Evolutionary conservation across 257 asterid genomes (phyloP).

Genomic region (Solanum piurae): DNA sequence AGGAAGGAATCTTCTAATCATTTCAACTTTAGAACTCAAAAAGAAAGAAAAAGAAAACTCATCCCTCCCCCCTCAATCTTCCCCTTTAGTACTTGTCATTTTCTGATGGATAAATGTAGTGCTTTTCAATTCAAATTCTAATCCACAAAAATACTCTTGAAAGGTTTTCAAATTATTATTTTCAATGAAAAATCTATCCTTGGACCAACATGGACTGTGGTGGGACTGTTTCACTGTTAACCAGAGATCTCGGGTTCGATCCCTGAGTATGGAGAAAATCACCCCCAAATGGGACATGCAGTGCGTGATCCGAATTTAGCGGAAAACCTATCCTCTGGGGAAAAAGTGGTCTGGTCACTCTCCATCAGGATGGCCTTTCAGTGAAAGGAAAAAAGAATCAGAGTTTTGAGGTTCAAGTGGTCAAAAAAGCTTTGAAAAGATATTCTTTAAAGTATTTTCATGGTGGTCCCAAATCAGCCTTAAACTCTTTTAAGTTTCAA

Average conservation of each 20-base stretch:
- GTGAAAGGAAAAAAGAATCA: neutral
- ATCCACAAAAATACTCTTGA: neutral
- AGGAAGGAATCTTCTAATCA: constrained; percentile 10
- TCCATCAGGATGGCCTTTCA: constrained; percentile 4
- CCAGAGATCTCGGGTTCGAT: neutral
- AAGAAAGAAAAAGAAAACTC: neutral
- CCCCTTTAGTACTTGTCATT: neutral
- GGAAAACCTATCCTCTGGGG: neutral
- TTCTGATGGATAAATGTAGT: neutral
- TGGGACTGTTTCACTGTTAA: neutral
- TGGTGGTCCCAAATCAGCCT: constrained; percentile 12
- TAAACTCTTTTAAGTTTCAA: neutral
- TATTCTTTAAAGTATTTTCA: constrained; percentile 6
- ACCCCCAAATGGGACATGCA: neutral
- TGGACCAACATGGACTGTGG: neutral
- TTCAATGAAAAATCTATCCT: neutral
- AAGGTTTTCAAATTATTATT: neutral
- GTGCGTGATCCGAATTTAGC: no score
- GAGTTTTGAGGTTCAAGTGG: constrained; percentile 9
- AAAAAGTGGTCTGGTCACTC: constrained; percentile 1
- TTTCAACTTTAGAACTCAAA: constrained; percentile 10
- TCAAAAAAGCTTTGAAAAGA: constrained; percentile 22
- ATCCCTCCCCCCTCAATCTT: neutral
- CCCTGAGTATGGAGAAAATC: neutral
- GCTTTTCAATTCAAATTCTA: neutral